Conservation (phyloP, 176 grass and related monocot species). For the Zizania latifolia region DNA sequence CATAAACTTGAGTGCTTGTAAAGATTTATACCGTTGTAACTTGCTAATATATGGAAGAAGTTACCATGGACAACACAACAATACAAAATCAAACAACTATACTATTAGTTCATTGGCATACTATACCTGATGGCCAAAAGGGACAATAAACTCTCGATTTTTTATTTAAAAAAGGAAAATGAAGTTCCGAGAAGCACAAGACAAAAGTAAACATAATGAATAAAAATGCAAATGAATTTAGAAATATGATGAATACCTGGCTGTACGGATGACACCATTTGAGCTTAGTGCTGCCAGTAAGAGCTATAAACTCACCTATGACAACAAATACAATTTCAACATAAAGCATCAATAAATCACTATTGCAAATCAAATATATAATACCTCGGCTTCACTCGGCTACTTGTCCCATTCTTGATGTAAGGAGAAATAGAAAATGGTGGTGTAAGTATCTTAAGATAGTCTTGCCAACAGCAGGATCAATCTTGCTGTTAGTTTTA, state of each 20-base stretch:
- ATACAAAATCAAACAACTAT: neutral
- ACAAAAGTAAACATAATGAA: neutral
- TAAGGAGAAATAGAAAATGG: too few relatives aligned
- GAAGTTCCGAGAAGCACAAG: neutral
- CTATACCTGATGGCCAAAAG: neutral
- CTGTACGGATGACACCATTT: slow-evolving; percentile 36
- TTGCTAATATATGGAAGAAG: neutral
- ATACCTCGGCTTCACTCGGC: too few relatives aligned
- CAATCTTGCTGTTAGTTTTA: too few relatives aligned
- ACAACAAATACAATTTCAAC: slow-evolving; percentile 14
- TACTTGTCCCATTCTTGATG: too few relatives aligned
- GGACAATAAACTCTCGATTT: neutral
- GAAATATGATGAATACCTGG: slow-evolving; percentile 19
- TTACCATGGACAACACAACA: neutral
- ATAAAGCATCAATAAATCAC: neutral
- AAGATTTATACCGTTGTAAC: too few relatives aligned
- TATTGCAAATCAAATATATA: neutral
- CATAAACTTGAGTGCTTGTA: neutral
- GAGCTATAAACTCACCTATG: too few relatives aligned
- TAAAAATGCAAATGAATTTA: neutral
- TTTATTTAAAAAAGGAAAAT: neutral
- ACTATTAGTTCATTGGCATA: neutral
- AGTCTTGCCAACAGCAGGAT: too few relatives aligned
- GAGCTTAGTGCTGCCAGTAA: slow-evolving; percentile 43
- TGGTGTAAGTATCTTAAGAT: too few relatives aligned